A percentile compares a stretch with the other conserved stretches of the same genome.
Evolutionary conservation across 2,329 filamentous ascomycete genomes (phyloP).

Genomic region (Fusarium aywerte): DNA sequence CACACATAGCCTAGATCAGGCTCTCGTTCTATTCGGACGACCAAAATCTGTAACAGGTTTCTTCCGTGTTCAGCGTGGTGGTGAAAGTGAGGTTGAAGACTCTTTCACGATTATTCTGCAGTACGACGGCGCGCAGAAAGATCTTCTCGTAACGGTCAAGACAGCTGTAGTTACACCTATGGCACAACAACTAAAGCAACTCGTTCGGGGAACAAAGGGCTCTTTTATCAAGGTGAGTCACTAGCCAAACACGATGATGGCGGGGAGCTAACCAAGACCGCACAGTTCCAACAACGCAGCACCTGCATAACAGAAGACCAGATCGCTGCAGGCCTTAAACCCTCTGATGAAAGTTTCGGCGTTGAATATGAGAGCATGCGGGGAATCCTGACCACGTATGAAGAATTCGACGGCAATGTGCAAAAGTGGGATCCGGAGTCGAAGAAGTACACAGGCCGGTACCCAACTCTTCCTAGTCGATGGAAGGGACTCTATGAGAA

Average conservation of each 20-base stretch:
- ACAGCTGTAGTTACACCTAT: slow-evolving; percentile 32
- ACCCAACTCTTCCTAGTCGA: slow-evolving; percentile 53
- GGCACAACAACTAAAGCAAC: slow-evolving; percentile 31
- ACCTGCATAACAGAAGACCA: slow-evolving; percentile 50
- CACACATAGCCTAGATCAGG: slow-evolving; percentile 42
- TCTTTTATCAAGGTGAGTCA: slow-evolving; percentile 35
- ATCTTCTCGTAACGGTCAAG: slow-evolving; percentile 40
- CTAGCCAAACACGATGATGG: fast-evolving
- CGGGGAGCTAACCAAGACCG: slow-evolving; percentile 46
- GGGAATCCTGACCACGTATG: slow-evolving; percentile 51
- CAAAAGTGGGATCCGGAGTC: slow-evolving; percentile 49
- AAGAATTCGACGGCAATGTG: slow-evolving; percentile 48
- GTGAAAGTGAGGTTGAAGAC: slow-evolving; percentile 54
- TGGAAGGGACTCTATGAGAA: slow-evolving; percentile 57
- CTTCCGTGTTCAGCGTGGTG: slow-evolving; percentile 34
- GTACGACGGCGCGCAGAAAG: slow-evolving; percentile 57
- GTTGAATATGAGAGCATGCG: slow-evolving; percentile 33
- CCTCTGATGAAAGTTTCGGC: slow-evolving; percentile 33
- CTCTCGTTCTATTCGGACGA: slow-evolving; percentile 23
- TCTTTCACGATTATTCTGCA: slow-evolving; percentile 68
- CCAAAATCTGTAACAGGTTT: slow-evolving; percentile 40
- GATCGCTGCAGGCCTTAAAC: slow-evolving; percentile 23
- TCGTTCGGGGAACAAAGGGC: slow-evolving; percentile 38
- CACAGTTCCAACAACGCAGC: slow-evolving; percentile 60
- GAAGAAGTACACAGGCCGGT: slow-evolving; percentile 51